phyloP scores from a whole-genome alignment of 1,284 basidiomycete species.

The Heterobasidion parviporum region DNA sequence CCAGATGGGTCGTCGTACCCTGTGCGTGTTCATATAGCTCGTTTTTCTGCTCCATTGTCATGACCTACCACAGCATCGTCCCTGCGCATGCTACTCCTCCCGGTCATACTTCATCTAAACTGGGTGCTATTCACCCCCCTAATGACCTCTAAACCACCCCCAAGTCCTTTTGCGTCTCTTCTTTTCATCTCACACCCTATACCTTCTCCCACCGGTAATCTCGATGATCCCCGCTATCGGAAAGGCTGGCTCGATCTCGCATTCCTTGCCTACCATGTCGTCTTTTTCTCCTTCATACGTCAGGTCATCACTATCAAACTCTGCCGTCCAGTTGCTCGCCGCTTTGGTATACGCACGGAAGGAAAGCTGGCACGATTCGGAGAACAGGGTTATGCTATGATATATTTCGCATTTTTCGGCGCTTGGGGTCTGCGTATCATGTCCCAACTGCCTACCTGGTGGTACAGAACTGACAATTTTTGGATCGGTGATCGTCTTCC shows the following conservation, averaged over 20 bases:
- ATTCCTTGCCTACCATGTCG: conserved; percentile 83
- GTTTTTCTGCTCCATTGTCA: background rate
- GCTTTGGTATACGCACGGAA: conserved; percentile 60
- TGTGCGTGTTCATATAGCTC: conserved; percentile 32
- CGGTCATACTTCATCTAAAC: conserved; percentile 64
- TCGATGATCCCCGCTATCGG: conserved; percentile 55
- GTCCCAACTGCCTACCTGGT: conserved; percentile 81
- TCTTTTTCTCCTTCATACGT: conserved; percentile 89
- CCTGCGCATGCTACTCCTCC: conserved; percentile 67
- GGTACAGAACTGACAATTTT: conserved; percentile 80
- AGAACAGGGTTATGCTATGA: conserved; percentile 83
- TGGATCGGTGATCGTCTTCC: conserved; percentile 54
- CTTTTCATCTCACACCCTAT: conserved; percentile 73
- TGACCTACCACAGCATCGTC: conserved; percentile 42
- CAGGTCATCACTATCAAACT: conserved; percentile 70
- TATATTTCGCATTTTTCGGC: conserved; percentile 74
- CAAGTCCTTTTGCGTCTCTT: conserved; percentile 73
- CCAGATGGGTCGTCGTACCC: conserved; percentile 72
- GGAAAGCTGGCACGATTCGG: conserved; percentile 78
- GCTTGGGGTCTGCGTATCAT: conserved; percentile 79
- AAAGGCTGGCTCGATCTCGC: conserved; percentile 77
- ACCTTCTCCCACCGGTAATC: conserved; percentile 34
- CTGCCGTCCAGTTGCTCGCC: conserved; percentile 63
- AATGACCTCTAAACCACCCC: conserved; percentile 35
- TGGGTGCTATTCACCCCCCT: conserved; percentile 52